phyloP scores from a whole-genome alignment of 768 basidiomycete species.

The Psilocybe tampanensis region DNA sequence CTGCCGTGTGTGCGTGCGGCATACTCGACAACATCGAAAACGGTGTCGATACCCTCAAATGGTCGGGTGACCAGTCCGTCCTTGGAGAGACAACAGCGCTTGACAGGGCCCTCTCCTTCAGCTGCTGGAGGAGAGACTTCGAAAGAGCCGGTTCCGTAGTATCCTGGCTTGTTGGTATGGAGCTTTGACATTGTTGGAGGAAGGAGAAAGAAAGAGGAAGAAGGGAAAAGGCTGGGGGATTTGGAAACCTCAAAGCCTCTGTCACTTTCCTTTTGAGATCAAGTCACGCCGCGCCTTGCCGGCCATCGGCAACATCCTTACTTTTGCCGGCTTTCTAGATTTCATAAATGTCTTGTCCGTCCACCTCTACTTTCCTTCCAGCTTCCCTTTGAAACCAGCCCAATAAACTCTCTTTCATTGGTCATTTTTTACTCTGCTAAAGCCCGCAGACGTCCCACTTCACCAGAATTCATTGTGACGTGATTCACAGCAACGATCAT shows the following conservation, averaged over 20 bases:
- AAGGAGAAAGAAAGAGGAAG: slow-evolving; percentile 7
- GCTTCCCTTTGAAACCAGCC: too few relatives aligned
- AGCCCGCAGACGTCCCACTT: too few relatives aligned
- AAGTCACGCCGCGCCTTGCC: background rate
- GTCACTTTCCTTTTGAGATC: background rate
- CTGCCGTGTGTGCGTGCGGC: slow-evolving; percentile 74
- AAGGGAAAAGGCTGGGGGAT: too few relatives aligned
- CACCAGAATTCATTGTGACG: too few relatives aligned
- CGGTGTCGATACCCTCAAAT: slow-evolving; percentile 76
- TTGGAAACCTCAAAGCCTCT: slow-evolving; percentile 5
- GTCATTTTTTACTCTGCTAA: too few relatives aligned
- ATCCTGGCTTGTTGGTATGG: slow-evolving; percentile 42
- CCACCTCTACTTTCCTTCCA: too few relatives aligned
- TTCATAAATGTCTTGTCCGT: too few relatives aligned
- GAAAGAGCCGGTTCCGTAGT: slow-evolving; percentile 65
- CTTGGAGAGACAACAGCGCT: slow-evolving; percentile 56
- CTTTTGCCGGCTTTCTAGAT: background rate
- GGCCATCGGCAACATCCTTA: background rate
- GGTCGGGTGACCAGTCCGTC: slow-evolving; percentile 66
- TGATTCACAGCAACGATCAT: too few relatives aligned
- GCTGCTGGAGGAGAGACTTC: slow-evolving; percentile 46
- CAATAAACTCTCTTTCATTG: too few relatives aligned
- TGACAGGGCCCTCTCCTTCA: slow-evolving; percentile 56
- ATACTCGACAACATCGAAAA: slow-evolving; percentile 78
- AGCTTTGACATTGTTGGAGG: slow-evolving; percentile 32